phyloP scores from a whole-genome alignment of 164 flowering plant species.

The Stephania cephalantha region DNA sequence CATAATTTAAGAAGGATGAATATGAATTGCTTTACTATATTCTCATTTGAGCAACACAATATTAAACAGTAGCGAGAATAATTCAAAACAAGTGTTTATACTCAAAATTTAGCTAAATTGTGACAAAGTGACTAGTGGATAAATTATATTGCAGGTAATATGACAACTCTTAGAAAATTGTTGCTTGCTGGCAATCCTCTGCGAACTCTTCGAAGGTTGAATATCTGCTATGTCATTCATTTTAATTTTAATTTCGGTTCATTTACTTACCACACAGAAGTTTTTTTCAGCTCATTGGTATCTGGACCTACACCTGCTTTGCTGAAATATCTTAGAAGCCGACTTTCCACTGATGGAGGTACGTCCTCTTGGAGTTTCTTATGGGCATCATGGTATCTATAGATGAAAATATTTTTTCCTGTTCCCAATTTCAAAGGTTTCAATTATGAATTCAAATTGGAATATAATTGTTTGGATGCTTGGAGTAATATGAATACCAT shows the following conservation, averaged over 20 bases:
- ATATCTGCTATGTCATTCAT: constrained; percentile 11
- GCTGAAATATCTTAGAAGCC: constrained; percentile 72
- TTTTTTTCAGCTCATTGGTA: constrained; percentile 64
- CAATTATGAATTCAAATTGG: not conserved
- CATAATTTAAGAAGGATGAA: too few relatives aligned
- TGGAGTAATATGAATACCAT: not conserved
- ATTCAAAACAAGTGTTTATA: too few relatives aligned
- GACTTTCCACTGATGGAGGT: constrained; percentile 77
- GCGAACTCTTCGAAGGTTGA: constrained; percentile 83
- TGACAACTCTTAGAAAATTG: constrained; percentile 85
- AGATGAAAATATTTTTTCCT: not conserved
- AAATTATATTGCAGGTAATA: constrained; percentile 43
- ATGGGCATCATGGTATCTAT: not conserved
- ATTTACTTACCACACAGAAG: constrained; percentile 12
- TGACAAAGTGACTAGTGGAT: not conserved
- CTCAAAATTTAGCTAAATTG: not conserved
- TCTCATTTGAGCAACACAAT: too few relatives aligned
- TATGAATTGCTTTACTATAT: too few relatives aligned
- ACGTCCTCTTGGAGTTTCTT: not conserved
- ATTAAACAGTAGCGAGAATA: too few relatives aligned
- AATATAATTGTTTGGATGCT: not conserved
- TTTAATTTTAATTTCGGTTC: constrained; percentile 4
- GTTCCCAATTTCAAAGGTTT: not conserved
- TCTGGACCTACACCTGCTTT: constrained; percentile 79
- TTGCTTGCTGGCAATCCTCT: constrained; percentile 85